phyloP scores from a whole-genome alignment of 495 filamentous ascomycete species.

The Corynascus novoguineensis region DNA sequence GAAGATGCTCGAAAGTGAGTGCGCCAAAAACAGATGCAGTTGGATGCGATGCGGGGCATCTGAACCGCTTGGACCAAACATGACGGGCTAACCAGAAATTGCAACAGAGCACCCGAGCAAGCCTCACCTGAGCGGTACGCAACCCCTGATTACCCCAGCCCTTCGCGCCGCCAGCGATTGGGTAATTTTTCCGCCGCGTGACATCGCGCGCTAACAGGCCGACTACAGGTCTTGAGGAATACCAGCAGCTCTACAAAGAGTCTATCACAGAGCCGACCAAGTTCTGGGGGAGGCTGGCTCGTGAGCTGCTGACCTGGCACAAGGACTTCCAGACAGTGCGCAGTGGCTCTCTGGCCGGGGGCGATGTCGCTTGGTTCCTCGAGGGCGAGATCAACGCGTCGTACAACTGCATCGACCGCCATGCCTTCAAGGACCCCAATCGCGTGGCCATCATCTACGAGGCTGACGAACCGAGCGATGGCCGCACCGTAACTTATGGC shows the following conservation, averaged over 20 bases:
- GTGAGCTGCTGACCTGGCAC: slow-evolving; percentile 87
- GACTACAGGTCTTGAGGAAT: slow-evolving; percentile 63
- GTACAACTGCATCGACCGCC: slow-evolving; percentile 96
- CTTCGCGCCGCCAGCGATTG: background rate
- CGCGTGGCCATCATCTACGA: slow-evolving; percentile 97
- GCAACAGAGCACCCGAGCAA: slow-evolving; percentile 53
- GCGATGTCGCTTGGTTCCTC: slow-evolving; percentile 91
- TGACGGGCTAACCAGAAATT: slow-evolving; percentile 29
- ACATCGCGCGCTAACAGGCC: slow-evolving; percentile 18
- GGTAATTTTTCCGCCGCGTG: background rate
- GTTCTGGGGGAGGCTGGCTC: slow-evolving; percentile 84
- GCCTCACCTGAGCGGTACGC: slow-evolving; percentile 50
- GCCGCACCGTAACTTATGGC: slow-evolving; percentile 84
- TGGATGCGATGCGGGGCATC: slow-evolving; percentile 20
- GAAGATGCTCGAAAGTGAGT: slow-evolving; percentile 60
- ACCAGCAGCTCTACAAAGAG: slow-evolving; percentile 89
- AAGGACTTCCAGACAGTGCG: slow-evolving; percentile 88
- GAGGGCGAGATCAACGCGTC: slow-evolving; percentile 92
- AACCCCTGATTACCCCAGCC: background rate
- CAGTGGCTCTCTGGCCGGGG: slow-evolving; percentile 67
- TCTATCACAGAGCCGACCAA: slow-evolving; percentile 85
- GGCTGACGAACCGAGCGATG: slow-evolving; percentile 83
- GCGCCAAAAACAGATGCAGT: slow-evolving; percentile 15
- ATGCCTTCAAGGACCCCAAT: slow-evolving; percentile 87
- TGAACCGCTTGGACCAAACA: slow-evolving; percentile 23